phyloP scores from a whole-genome alignment of 2,329 filamentous ascomycete species.

The Berkeleyomyces rouxiae region DNA sequence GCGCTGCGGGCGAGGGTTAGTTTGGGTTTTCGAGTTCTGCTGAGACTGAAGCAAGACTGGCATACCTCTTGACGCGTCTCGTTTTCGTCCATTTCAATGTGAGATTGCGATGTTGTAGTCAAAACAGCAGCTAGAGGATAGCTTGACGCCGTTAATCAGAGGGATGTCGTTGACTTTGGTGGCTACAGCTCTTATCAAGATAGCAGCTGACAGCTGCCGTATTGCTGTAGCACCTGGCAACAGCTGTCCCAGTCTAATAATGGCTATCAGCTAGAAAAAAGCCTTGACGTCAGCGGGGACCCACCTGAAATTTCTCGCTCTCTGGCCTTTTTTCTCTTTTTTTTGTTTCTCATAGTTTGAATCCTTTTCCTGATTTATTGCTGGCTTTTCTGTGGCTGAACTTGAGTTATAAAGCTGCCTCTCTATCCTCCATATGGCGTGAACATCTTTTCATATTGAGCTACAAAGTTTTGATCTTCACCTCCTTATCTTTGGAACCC shows the following conservation, averaged over 20 bases:
- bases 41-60: background rate
- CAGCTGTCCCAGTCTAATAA: background rate
- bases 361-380: background rate
- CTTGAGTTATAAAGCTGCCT: background rate
- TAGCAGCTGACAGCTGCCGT: background rate
- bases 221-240: background rate
- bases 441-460: background rate
- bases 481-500: background rate
- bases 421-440: background rate
- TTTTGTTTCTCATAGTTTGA: background rate
- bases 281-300: background rate
- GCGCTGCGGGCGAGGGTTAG: conserved; percentile 32
- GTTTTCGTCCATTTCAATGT: conserved; percentile 10
- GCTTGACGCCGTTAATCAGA: too few species aligned
- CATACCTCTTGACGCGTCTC: conserved; percentile 12
- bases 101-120: background rate
- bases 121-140: background rate
- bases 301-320: conserved; percentile 1
- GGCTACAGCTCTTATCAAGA: background rate
- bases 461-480: background rate
- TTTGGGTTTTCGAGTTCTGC: background rate
- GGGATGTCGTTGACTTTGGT: too few species aligned
- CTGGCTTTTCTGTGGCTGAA: background rate
- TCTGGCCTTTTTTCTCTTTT: conserved; percentile 1
- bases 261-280: background rate